Evolutionary conservation across 306 rosid species (phyloP).

Genomic region (Castanea crenata): DNA sequence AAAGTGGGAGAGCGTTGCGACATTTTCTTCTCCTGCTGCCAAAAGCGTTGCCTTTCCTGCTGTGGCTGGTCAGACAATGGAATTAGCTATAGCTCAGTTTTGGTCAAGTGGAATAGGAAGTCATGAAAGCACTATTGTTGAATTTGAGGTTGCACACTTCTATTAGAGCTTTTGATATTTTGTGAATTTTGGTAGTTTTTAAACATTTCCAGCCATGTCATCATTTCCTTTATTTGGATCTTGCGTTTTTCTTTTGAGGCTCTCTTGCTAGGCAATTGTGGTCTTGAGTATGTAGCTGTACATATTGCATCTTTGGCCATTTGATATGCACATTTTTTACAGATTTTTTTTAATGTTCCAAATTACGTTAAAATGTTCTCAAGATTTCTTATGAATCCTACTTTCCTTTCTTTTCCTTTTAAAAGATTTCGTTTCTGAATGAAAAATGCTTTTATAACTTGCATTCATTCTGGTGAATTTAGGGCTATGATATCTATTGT

Average conservation of each 20-base stretch:
- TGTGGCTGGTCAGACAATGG: slow-evolving; percentile 90
- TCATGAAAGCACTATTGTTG: slow-evolving; percentile 66
- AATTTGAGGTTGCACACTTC: slow-evolving; percentile 73
- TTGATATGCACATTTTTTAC: neutral
- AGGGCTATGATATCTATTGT: neutral
- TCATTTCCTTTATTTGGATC: slow-evolving; percentile 13
- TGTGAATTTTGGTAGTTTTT: slow-evolving; percentile 6
- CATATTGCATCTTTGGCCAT: neutral
- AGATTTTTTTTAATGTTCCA: neutral
- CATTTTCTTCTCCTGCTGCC: slow-evolving; percentile 73
- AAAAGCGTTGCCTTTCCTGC: slow-evolving; percentile 79
- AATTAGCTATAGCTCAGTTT: slow-evolving; percentile 81
- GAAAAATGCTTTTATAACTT: neutral
- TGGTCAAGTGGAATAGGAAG: slow-evolving; percentile 98
- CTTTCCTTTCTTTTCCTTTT: neutral
- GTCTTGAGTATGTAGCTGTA: neutral
- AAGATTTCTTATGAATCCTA: neutral
- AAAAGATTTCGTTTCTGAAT: neutral
- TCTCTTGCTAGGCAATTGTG: neutral
- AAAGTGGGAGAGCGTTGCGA: slow-evolving; percentile 74
- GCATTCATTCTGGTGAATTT: neutral
- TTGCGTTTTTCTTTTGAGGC: neutral
- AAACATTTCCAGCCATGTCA: neutral
- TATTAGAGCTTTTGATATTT: slow-evolving; percentile 11
- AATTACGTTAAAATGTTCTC: neutral